These are phyloP conservation scores for Cupressus sempervirens DNA, from an alignment of 75 land plant genomes.

Conservation along the genomic window DNA sequence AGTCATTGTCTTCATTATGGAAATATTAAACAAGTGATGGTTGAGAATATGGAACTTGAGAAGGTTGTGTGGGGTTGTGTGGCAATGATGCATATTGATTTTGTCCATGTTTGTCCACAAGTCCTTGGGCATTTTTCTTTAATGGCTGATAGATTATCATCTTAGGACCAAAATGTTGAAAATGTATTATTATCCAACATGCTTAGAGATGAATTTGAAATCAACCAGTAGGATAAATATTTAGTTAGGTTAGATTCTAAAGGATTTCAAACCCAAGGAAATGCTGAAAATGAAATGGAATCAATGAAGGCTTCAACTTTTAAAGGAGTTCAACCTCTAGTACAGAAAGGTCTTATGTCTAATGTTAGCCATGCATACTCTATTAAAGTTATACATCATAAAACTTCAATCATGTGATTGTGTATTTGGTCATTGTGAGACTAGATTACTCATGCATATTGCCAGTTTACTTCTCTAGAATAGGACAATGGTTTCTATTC, in stretches of 20 bases:
- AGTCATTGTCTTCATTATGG: conserved; percentile 93
- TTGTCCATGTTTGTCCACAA: too few species aligned
- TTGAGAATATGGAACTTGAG: conserved; percentile 96
- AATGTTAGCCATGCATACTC: conserved; percentile 87
- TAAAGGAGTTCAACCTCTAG: conserved; percentile 98
- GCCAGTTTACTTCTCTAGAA: conserved; percentile 88
- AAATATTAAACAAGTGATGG: conserved; percentile 95
- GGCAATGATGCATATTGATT: conserved; percentile 99
- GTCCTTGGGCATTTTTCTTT: too few species aligned
- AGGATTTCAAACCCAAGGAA: conserved; percentile 21
- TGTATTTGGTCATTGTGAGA: conserved; percentile 87
- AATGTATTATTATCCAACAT: too few species aligned
- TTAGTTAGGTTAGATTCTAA: conserved; percentile 68
- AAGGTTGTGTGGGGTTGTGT: conserved; percentile 99
- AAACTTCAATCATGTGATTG: conserved; percentile 90
- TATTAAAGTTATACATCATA: conserved; percentile 89
- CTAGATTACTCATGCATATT: conserved; percentile 89
- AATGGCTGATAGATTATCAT: too few species aligned
- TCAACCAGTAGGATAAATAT: conserved; percentile 38
- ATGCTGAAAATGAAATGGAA: conserved; percentile 27
- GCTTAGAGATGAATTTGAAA: conserved; percentile 91
- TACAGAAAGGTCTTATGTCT: conserved; percentile 98
- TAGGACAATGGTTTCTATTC: too few species aligned
- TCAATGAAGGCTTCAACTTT: conserved; percentile 73
- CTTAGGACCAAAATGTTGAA: too few species aligned